These are phyloP conservation scores for Mycena olivaceomarginata DNA, from an alignment of 768 basidiomycete genomes.

Conservation along the genomic window DNA sequence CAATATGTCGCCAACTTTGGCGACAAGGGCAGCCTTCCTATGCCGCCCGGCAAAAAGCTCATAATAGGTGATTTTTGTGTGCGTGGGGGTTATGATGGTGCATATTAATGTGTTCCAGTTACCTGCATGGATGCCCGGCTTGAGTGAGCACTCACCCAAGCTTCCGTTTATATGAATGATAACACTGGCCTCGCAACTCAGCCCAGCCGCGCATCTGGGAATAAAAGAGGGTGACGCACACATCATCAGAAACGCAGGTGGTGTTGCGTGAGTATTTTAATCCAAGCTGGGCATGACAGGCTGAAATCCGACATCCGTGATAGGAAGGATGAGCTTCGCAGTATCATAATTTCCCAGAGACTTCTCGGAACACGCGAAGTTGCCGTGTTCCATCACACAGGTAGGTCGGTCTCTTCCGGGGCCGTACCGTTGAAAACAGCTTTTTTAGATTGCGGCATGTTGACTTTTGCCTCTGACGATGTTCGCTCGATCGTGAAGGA, in stretches of 20 bases:
- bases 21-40: slow-evolving; percentile 59
- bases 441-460: slow-evolving; percentile 77
- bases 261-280: slow-evolving; percentile 32
- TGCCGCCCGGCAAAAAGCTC: slow-evolving; percentile 65
- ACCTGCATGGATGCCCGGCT: slow-evolving; percentile 77
- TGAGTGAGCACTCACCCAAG: slow-evolving; percentile 55
- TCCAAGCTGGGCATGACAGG: background rate
- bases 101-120: slow-evolving; percentile 48
- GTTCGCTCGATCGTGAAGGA: slow-evolving; percentile 72
- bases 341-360: slow-evolving; percentile 82
- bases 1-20: slow-evolving; percentile 64
- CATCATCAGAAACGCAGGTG: slow-evolving; percentile 70
- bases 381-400: slow-evolving; percentile 81
- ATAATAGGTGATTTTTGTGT: slow-evolving; percentile 52
- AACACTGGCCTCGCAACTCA: slow-evolving; percentile 37
- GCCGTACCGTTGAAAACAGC: background rate
- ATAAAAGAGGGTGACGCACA: slow-evolving; percentile 72
- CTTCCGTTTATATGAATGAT: background rate
- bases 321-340: slow-evolving; percentile 79
- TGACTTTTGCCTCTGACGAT: slow-evolving; percentile 72
- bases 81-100: background rate
- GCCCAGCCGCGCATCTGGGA: slow-evolving; percentile 65
- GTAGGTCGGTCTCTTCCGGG: background rate
- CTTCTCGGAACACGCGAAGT: slow-evolving; percentile 84
- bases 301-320: background rate